Evolutionary conservation across 768 basidiomycete species (phyloP).

Genomic region (Rossbeevera mucosa): DNA sequence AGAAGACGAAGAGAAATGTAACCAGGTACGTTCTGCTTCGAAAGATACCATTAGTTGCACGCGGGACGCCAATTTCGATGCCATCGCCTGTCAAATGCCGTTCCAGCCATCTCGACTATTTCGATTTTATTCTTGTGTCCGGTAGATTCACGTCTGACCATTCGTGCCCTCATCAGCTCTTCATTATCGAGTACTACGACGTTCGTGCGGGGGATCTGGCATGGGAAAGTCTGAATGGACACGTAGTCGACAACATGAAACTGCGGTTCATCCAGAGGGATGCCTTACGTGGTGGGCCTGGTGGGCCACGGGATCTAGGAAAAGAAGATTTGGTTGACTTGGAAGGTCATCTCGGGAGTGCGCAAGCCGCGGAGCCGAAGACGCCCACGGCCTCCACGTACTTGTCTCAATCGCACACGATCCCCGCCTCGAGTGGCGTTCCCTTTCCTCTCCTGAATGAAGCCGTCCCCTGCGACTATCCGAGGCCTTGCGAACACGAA

Average conservation of each 20-base stretch:
- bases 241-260: constrained; percentile 48
- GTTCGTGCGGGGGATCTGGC: constrained; percentile 54
- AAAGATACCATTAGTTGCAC: background rate
- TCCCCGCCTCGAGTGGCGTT: constrained; percentile 19
- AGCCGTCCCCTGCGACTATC: constrained; percentile 15
- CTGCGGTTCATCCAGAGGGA: constrained; percentile 41
- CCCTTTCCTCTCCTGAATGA: constrained; percentile 25
- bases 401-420: constrained; percentile 30
- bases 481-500: constrained; percentile 21
- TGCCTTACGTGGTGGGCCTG: constrained; percentile 17
- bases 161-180: constrained; percentile 32
- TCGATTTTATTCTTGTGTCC: constrained; percentile 1
- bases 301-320: constrained; percentile 22
- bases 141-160: constrained; percentile 13
- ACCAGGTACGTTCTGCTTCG: constrained; percentile 25
- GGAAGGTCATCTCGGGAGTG: constrained; percentile 31
- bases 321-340: constrained; percentile 24
- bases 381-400: constrained; percentile 34
- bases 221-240: constrained; percentile 44
- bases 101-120: constrained; percentile 3
- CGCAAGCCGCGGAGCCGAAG: constrained; percentile 35
- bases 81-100: constrained; percentile 2
- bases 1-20: constrained; percentile 21
- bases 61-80: constrained; percentile 1
- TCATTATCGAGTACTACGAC: constrained; percentile 66